Evolutionary conservation across 345 rosid species (phyloP), one percentile per base, ranked within the genome.

Genomic region (Aquilaria sinensis): DNA sequence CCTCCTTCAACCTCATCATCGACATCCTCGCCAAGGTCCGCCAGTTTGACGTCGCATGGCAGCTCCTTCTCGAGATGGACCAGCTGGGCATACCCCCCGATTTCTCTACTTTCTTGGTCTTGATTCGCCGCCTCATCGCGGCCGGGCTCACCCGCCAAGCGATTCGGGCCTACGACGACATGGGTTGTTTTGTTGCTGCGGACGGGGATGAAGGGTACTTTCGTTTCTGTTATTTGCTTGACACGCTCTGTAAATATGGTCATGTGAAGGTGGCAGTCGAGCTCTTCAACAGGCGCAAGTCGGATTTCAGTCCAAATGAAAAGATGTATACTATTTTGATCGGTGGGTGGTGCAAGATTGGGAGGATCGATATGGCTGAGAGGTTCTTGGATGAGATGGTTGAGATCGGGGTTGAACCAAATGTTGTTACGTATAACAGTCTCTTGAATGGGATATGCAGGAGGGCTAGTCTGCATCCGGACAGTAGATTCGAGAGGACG

Each of bases 91-190:
- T 71, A 32, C 9, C 34, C 0, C 85, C 91, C 46, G 82, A 75
- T 47, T 32, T 83, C 0, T 67, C 81, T 12, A 86, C 96, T 32
- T 92, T 92, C 79, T 71, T 78, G 15, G 75, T 89, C 53, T 74
- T 92, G 33, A 58, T 87, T 58, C 86, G 96, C n/a, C 71, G 98
- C 31, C 46, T 85, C 33, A 78, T 89, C 51, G 84, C 92, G 0
- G 91, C 97, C 0, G 98, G 98, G 2, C 80, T 87, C 45, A 87
- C 98, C 0, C 96, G 96, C 37, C 98, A 87, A 74, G 96, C 97
- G 0, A 54, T 93, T 10, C 88, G 96, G 3, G 83, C 90, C 1
- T 90, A 79, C 67, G 92, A 87, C 41, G 98, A 90, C 30, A 85
- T 85, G 73, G 73, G 74, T 0, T 77, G 76, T 48, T 93, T 90